Percentiles rank a stretch among this genome's conserved stretches.
These are phyloP conservation scores for Paulownia fortunei DNA, from an alignment of 257 asterid genomes.

Conservation along the genomic window DNA sequence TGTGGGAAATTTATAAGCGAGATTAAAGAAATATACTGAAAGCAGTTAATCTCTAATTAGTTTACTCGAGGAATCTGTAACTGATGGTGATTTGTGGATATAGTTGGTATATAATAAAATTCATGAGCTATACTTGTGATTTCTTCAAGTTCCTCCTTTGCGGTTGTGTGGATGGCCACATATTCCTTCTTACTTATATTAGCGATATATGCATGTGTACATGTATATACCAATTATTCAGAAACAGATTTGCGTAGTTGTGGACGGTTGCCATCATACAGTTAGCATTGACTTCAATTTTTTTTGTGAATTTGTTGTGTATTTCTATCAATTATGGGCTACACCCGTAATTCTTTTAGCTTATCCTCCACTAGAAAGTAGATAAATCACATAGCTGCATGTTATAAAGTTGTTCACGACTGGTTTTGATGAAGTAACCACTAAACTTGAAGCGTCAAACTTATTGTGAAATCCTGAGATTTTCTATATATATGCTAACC, in stretches of 20 bases:
- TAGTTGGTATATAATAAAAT: constrained; percentile 4
- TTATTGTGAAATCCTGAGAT: constrained; percentile 22
- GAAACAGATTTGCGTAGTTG: constrained; percentile 12
- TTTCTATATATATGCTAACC: constrained; percentile 16
- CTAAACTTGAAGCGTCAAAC: not conserved
- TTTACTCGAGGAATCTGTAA: not conserved
- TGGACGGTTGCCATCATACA: constrained; percentile 18
- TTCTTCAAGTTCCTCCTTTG: constrained; percentile 1
- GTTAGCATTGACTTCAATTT: not conserved
- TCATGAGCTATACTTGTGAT: not conserved
- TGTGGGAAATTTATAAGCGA: not conserved
- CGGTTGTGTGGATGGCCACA: not conserved
- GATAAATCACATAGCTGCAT: constrained; percentile 17
- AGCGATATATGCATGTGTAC: not conserved
- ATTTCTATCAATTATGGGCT: constrained; percentile 3
- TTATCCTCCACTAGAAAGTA: not conserved
- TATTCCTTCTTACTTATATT: not conserved
- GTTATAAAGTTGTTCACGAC: not conserved
- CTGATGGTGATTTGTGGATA: constrained; percentile 11
- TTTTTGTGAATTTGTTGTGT: constrained; percentile 13
- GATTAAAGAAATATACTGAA: constrained; percentile 16
- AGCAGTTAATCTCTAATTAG: not conserved
- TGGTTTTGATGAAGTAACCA: constrained; percentile 20
- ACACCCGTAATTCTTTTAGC: not conserved
- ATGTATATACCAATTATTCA: not conserved